Conservation (phyloP, 805 yeast species). For the Metschnikowia baotianmanensis region DNA sequence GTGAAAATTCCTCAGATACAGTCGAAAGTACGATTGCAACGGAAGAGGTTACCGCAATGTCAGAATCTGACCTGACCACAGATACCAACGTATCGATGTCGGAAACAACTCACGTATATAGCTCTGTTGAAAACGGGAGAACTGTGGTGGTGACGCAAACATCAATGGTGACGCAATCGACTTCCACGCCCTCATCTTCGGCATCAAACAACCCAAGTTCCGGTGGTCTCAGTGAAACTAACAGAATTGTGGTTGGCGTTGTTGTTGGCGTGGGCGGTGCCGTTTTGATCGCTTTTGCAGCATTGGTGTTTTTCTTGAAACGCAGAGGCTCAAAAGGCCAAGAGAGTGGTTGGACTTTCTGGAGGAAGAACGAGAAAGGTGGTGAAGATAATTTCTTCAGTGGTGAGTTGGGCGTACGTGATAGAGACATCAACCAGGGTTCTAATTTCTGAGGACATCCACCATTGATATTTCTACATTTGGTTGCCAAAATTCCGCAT, state of each 20-base stretch:
- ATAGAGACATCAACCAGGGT: constrained; percentile 46
- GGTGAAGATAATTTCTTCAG: constrained; percentile 37
- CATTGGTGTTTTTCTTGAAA: constrained; percentile 34
- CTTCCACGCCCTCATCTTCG: constrained; percentile 26
- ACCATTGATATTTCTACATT: too few species aligned
- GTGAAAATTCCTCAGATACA: neutral
- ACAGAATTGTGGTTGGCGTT: constrained; percentile 45
- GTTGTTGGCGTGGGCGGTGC: constrained; percentile 48
- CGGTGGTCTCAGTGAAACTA: constrained; percentile 42
- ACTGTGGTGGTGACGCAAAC: constrained; percentile 43
- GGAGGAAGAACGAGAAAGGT: constrained; percentile 46
- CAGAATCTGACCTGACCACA: neutral
- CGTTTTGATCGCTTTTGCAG: constrained; percentile 34
- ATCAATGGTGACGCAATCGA: constrained; percentile 26
- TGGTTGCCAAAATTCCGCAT: too few species aligned
- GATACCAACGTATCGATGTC: constrained; percentile 1
- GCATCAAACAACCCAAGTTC: constrained; percentile 14
- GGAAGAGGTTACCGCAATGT: neutral
- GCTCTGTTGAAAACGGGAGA: constrained; percentile 35
- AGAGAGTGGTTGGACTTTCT: constrained; percentile 43
- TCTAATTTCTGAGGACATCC: constrained; percentile 35
- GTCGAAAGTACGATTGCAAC: neutral
- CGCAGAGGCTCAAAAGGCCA: constrained; percentile 30
- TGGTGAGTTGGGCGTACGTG: constrained; percentile 48
- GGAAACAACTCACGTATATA: constrained; percentile 24